Base-by-base conservation (phyloP, 1,284 basidiomycete species). In the Trichosporon asahii region DNA sequence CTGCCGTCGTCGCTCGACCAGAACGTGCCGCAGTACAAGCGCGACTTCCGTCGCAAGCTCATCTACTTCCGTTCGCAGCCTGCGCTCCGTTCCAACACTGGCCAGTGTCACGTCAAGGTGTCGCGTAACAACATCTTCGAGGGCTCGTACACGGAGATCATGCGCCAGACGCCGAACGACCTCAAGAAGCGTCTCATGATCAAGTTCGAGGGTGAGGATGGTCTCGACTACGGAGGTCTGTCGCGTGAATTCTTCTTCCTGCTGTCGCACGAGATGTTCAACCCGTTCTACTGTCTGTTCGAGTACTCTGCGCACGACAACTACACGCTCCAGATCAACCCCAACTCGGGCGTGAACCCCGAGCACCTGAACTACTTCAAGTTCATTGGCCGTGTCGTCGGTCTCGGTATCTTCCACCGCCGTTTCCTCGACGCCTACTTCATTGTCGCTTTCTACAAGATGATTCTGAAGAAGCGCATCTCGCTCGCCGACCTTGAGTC, bases 211-310 rank as follows among this genome's bases (percentile, higher is more conserved):
- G 95, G 95, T 65, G 96, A 99, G 84, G 97, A 99, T 82, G 97
- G 95, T 76, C 84, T 99, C 75, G 97, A 99, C 86, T 99, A 98
- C 78, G 96, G 96, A 82, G 96, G 96, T 86, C 89, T 98, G 64
- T 96, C 95, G 61, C 90, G 95, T 86, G 96, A 99, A 86, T 98
- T 96, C 91, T 99, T 99, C 90, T 99, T 99, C 93, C 86, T 99
- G 68, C 88, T 99, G 68, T 98, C 95, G 35, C 97, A 99, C 85
- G 97, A 99, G 83, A 94, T 95, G 86, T 95, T 96, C 87, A 94
- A 96, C 84, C 95, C 95, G n/a, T 97, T 96, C 85, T 99, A 99
- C 84, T 97, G 97, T 76, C 86, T 99, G 60, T 99, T 99, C 85
- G 95, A 99, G 85, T 99, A 99, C 85, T 98, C 96, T 1, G 93